Conservation (phyloP, 257 asterid species). For the Echium plantagineum region DNA sequence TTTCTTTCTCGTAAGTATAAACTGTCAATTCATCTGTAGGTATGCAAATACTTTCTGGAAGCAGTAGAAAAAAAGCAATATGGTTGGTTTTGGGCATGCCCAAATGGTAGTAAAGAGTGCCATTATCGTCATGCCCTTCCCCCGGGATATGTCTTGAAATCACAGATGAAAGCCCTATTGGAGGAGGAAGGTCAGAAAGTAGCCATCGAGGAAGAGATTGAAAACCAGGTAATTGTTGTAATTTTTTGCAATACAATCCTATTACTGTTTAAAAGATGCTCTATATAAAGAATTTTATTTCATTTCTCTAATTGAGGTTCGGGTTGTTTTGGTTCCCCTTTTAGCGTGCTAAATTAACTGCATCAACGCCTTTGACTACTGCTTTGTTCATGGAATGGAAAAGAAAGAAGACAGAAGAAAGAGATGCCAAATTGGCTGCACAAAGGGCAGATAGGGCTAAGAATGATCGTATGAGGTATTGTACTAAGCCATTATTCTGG, state of each 20-base stretch:
- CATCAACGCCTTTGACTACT: conserved; percentile 80
- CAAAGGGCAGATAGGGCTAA: conserved; percentile 91
- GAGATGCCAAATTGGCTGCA: conserved; percentile 74
- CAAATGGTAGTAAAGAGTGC: conserved; percentile 86
- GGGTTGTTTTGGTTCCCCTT: conserved; percentile 3
- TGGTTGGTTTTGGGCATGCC: conserved; percentile 98
- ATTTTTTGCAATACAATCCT: too few species aligned
- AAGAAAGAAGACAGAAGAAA: conserved; percentile 69
- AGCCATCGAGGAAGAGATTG: conserved; percentile 92
- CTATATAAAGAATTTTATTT: background rate
- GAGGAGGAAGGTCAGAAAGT: conserved; percentile 73
- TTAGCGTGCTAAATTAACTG: conserved; percentile 68
- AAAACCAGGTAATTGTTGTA: conserved; percentile 50
- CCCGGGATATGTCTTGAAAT: conserved; percentile 80
- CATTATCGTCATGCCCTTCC: conserved; percentile 95
- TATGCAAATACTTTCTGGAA: conserved; percentile 78
- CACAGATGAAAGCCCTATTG: conserved; percentile 95
- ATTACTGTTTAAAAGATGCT: background rate
- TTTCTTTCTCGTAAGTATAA: background rate
- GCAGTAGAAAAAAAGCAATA: conserved; percentile 99
- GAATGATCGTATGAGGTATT: conserved; percentile 92
- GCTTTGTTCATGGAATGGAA: conserved; percentile 85
- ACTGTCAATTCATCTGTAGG: conserved; percentile 28
- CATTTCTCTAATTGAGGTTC: conserved; percentile 11
- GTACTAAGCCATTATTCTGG: conserved; percentile 3